Evolutionary conservation across 2,329 filamentous ascomycete genomes (phyloP), one percentile per base, ranked within the genome.

Genomic region (Botrytis hyacinthi): DNA sequence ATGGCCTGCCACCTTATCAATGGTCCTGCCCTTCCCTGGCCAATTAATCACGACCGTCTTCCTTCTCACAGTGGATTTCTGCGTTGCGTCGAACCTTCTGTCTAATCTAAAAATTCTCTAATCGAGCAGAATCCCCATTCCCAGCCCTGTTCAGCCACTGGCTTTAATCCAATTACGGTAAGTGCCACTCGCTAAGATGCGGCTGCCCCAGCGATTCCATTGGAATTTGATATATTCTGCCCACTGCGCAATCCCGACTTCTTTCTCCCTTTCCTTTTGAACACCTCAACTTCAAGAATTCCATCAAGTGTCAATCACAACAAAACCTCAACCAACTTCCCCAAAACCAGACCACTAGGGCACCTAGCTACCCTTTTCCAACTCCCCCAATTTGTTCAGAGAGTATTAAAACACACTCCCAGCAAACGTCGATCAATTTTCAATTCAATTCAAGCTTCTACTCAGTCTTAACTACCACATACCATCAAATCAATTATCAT

Each of bases 301-400:
- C 76, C 80, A 79, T 78, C 78, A 77, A 77, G 70, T 79, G 76
- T 78, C 78, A 76, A 78, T 77, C 77, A 76, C 71, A 78, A 76
- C 78, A 70, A 73, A 73, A 60, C 63, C 72, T 76, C 73, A 76
- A 75, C 78, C 76, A 78, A 80, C 69, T 60, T 81, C 81, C 81
- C 82, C 82, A 83, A 84, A 82, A 75, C 78, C 76, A 78, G 77
- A 76, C 76, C 83, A 86, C 92, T 94, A 94, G 92, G 92, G 92
- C 92, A 93, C 92, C 85, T 89, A 94, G 92, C 92, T 93, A 94
- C 92, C 92, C 92, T 94, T 87, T 85, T 83, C 85, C 84, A 85
- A 85, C 84, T 85, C 86, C 87, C 89, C 87, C 87, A 88, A 68
- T 73, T 90, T 91, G 87, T 89, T 88, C 87, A 90, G 92, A 72